Evolutionary conservation across 1,284 basidiomycete genomes (phyloP), one percentile per base, ranked within the genome.

Genomic region (Moniliella sp.): DNA sequence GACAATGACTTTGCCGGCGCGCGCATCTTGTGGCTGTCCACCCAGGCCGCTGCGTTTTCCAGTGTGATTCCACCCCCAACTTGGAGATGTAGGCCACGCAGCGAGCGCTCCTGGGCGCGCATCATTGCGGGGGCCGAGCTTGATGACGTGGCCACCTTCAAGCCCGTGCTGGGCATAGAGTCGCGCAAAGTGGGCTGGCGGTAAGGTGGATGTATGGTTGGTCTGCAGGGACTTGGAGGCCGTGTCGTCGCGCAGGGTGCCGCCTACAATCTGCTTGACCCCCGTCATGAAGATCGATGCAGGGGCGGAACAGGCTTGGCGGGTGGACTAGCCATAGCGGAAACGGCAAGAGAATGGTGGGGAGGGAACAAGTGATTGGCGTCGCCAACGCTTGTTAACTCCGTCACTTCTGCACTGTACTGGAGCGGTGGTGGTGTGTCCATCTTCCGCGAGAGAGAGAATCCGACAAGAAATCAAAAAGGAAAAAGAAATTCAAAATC

Each of bases 231-330:
- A 64, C 9, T 33, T 37, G n/a, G 21, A 7, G 18, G 15, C 19
- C 17, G 45, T 45, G 3, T 34, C 34, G 32, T 72, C 63, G 12
- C 63, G 47, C 18, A 99, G 68, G 1, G 83, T 88, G 2, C 84
- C 83, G 16, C 91, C 91, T 7, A 99, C 83, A 39, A 99, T 97
- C 65, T 99, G 91, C 63, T 97, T 97, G 35, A 99, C 91, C 1
- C 9, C 55, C 55, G 25, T 48, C 38, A 64, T 97, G 91, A 15
- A 99, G 70, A 62, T 97, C 91, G 50, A 97, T 94, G 62, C 91
- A 99, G 8, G 91, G 91, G 34, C 78, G 70, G 65, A 97, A 97
- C 30, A 70, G 29, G 34, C 52, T 56, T 27, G 25, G 11, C 34
- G n/a, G n/a, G n/a, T n/a, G n/a, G n/a, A n/a, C n/a, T n/a, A n/a